Base-by-base conservation (phyloP, 345 rosid genomes). In the Salix exigua region DNA sequence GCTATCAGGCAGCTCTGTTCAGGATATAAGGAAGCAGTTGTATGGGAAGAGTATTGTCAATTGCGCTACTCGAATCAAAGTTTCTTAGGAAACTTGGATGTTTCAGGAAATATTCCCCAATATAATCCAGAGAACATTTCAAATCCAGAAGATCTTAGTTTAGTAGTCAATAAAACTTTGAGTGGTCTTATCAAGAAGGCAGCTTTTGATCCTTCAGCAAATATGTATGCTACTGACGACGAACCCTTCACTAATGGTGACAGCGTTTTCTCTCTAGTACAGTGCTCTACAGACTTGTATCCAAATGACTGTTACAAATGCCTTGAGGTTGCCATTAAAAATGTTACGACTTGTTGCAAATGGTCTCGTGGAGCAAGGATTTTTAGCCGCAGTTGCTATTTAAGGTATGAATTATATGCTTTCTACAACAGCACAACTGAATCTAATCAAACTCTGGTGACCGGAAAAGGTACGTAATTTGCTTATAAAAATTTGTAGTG, bases 341-440 rank as follows among this genome's bases (percentile, higher is more conserved):
- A 87, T 70, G 71, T 82, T 72, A 62, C 71, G 12, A 74, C 38
- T 4, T 65, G 79, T 74, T 80, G 79, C 71, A 62, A 38, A 61
- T 75, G 33, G 62, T 83, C 85, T 11, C 66, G 75, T 2, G 88
- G 90, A 7, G 87, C 79, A 1, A 61, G 86, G 50, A 28, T 87
- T 55, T 76, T 81, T 9, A 83, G 88, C 79, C 84, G 74, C 2
- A 85, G 86, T 72, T 87, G 88, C 75, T 84, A 84, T 65, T 73
- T 87, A 72, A 81, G 89, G 72, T 87, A 85, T 33, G 85, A 87
- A 68, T 70, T 84, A 14, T 83, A 87, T 21, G 80, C 82, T 23
- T 83, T 85, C 33, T 82, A 83, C 58, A 61, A 68, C 31, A 85
- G 81, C 7, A 73, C 35, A 70, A 73, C 35, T 25, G 82, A 50